Percentiles rank a stretch among this genome's conserved stretches.
phyloP scores from a whole-genome alignment of 2,329 filamentous ascomycete species.

The Annulohypoxylon truncatum region DNA sequence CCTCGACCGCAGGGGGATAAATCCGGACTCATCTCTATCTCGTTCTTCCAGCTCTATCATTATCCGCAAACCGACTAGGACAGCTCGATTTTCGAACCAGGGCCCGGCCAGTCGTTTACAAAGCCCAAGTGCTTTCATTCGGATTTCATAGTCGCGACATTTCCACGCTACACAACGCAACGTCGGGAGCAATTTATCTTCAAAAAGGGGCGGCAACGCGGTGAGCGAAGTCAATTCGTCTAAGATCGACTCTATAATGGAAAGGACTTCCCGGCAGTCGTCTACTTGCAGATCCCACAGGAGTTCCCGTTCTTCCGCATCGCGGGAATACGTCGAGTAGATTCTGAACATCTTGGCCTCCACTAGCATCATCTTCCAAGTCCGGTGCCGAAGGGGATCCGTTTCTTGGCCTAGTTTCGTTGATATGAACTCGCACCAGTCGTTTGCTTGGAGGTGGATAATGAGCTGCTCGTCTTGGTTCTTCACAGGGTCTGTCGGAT shows the following conservation, averaged over 20 bases:
- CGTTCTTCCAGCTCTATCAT: constrained; percentile 30
- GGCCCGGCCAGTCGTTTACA: constrained; percentile 24
- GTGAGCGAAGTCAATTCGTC: neutral
- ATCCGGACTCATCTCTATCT: constrained; percentile 19
- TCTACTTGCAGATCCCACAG: constrained; percentile 27
- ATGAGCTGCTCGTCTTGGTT: constrained; percentile 22
- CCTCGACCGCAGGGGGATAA: constrained; percentile 19
- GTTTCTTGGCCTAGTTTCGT: constrained; percentile 21
- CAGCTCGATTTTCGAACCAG: constrained; percentile 31
- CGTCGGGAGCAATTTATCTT: constrained; percentile 32
- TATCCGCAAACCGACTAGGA: constrained; percentile 19
- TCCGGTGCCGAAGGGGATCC: constrained; percentile 10
- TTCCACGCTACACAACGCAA: constrained; percentile 25
- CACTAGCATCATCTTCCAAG: constrained; percentile 29
- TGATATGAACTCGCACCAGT: constrained; percentile 25
- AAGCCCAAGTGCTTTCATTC: constrained; percentile 26
- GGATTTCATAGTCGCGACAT: constrained; percentile 24
- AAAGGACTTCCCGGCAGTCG: constrained; percentile 25
- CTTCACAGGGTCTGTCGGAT: constrained; percentile 6
- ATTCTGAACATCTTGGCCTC: constrained; percentile 34
- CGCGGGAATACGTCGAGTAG: constrained; percentile 11
- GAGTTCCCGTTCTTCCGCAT: constrained; percentile 17
- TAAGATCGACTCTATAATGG: constrained; percentile 20
- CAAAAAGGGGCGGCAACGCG: constrained; percentile 29
- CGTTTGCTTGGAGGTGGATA: constrained; percentile 6